Evolutionary conservation across 352 stramenopile species (phyloP), one percentile per base, ranked within the genome.

Genomic region (Globisporangium middletonii): DNA sequence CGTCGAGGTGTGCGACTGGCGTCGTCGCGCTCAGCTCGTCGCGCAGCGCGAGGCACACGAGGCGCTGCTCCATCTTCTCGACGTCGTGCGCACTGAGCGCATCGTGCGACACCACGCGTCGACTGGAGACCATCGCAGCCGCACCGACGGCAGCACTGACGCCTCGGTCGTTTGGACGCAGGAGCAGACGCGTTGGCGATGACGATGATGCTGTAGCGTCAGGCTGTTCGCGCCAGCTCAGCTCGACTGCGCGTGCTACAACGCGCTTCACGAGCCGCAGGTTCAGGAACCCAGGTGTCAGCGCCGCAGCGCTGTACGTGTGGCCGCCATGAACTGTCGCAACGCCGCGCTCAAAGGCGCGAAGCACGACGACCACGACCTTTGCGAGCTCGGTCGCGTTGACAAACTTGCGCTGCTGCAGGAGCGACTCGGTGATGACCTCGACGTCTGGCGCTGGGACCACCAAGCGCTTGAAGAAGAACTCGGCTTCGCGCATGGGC

Each of bases 391-490:
- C 23, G 12, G 35, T 37, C 0, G 73, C 38, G 37, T 83, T 50
- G 4, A 72, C 43, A 54, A 89, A 83, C 42, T 60, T 66, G 8
- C 56, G 30, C 23, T 70, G 46, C 13, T 71, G 50, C 18, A 89
- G 52, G 46, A 72, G 62, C 18, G 73, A 74, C 47, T 86, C 79
- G 2, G 68, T 63, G n/a, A 88, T 26, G 11, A 63, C 57, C 11
- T 73, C 59, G 19, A 83, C 51, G 38, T 83, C 73, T 15, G 76
- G 75, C 0, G 27, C 52, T 27, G 71, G 62, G 0, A 89, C 51
- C 3, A 63, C 50, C 9, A 88, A 18, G 5, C 60, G 59, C 53
- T 60, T 62, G 41, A 89, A 89, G 37, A 77, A 78, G 33, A 68
- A 82, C 1, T 62, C 58, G 19, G 71, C 53, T 26, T 63, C 45